These are phyloP conservation scores for Scleroderma bovista DNA, from an alignment of 768 basidiomycete species.

Conservation along the genomic window DNA sequence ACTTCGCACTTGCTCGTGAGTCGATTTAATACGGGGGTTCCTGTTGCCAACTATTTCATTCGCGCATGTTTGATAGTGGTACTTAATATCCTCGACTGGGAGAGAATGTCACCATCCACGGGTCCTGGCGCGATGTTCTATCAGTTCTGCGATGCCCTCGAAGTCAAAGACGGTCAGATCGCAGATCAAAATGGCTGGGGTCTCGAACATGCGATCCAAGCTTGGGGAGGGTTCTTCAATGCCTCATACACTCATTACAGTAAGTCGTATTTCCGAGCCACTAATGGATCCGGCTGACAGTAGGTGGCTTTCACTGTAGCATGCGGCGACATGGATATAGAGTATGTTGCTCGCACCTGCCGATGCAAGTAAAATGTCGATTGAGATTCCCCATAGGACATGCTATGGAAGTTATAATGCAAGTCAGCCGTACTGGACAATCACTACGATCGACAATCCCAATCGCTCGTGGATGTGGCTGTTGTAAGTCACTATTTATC, in stretches of 20 bases:
- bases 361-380: too few species aligned
- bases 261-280: conserved; percentile 26
- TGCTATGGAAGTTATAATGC: conserved; percentile 40
- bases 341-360: too few species aligned
- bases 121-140: conserved; percentile 37
- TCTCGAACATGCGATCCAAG: conserved; percentile 49
- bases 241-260: conserved; percentile 40
- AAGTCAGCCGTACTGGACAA: conserved; percentile 41
- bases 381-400: too few species aligned
- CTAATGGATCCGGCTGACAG: not conserved
- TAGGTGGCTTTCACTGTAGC: conserved; percentile 40
- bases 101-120: conserved; percentile 45
- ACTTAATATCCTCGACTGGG: conserved; percentile 65
- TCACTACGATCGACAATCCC: conserved; percentile 50
- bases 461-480: conserved; percentile 69
- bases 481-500: conserved; percentile 36
- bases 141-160: conserved; percentile 36
- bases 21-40: conserved; percentile 17
- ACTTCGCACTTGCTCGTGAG: conserved; percentile 55
- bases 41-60: conserved; percentile 21
- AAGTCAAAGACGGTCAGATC: conserved; percentile 33
- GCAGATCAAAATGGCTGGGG: conserved; percentile 55
- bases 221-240: conserved; percentile 60
- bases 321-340: conserved; percentile 41
- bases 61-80: conserved; percentile 31